Evolutionary conservation across 2,329 filamentous ascomycete species (phyloP), one percentile per base, ranked within the genome.

Genomic region (Venturia nashicola): DNA sequence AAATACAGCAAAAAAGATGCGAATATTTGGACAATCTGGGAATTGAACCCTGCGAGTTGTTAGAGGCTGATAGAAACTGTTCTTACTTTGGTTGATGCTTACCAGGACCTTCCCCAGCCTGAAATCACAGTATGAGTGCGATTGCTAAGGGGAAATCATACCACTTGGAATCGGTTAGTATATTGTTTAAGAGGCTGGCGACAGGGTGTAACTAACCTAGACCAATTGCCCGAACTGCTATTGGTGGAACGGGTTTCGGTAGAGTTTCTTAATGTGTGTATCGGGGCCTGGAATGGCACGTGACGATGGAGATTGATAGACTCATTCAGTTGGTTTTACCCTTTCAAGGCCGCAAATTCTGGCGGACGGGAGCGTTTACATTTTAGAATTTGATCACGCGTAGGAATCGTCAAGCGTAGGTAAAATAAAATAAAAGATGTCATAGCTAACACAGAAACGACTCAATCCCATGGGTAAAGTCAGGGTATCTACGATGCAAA

Each of bases 401-500:
- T 51, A 9, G 46, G 20, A 5, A 27, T 27, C 2, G 27, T 27
- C 4, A 27, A 2, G 27, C 27, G 27, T 27, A 27, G 27, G 27
- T 27, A 42, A 12, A 16, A 16, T 27, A 11, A 12, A 51, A 51
- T 16, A 51, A 5, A 5, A 12, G 27, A 27, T 14, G 12, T 27
- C 20, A 27, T 51, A 16, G 14, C 46, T 27, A 27, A 36, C 39
- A 12, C 9, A 5, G 12, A 3, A 57, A 36, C 27, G 5, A 36
- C 51, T 57, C 51, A 57, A 57, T 57, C 51, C 51, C 14, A 57
- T 36, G 2, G 32, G 27, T 32, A 57, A 27, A 57, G 51, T 11
- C 51, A 57, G 51, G 51, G 51, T 57, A 57, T 57, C 51, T 57
- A 57, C 51, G n/a, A 57, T 57, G 51, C 51, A 20, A n/a, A 57